phyloP scores from a whole-genome alignment of 805 yeast genomes.

The Torulaspora indica region DNA sequence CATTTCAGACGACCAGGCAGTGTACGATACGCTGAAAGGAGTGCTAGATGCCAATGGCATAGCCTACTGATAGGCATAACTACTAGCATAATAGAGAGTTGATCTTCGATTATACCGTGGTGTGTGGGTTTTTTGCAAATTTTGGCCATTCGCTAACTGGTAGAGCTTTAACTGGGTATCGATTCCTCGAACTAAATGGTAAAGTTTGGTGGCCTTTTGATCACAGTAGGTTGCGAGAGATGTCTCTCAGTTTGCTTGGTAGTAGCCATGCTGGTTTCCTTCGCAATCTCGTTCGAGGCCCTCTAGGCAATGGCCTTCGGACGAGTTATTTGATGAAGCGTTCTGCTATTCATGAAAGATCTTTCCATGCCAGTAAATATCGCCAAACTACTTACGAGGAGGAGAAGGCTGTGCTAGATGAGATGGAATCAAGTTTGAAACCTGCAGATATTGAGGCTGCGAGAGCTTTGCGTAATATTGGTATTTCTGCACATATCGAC shows the following conservation, averaged over 20 bases:
- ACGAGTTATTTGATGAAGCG: constrained; percentile 1
- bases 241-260: constrained; percentile 1
- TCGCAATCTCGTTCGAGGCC: background rate
- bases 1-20: constrained; percentile 44
- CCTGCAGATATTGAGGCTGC: constrained; percentile 51
- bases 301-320: background rate
- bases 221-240: constrained; percentile 1
- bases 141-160: constrained; percentile 3
- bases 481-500: constrained; percentile 97
- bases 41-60: constrained; percentile 32
- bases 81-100: constrained; percentile 1
- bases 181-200: no score
- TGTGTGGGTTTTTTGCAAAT: constrained; percentile 10
- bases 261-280: background rate
- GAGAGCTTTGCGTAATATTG: constrained; percentile 77
- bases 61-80: constrained; percentile 4
- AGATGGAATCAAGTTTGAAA: constrained; percentile 45
- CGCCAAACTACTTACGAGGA: constrained; percentile 53
- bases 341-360: background rate
- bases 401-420: constrained; percentile 64
- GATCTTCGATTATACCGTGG: constrained; percentile 4
- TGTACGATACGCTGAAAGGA: constrained; percentile 38
- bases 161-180: no score
- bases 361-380: constrained; percentile 14
- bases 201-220: no score